These are phyloP conservation scores for Penicillium polonicum DNA, from an alignment of 2,329 filamentous ascomycete species.

Conservation along the genomic window DNA sequence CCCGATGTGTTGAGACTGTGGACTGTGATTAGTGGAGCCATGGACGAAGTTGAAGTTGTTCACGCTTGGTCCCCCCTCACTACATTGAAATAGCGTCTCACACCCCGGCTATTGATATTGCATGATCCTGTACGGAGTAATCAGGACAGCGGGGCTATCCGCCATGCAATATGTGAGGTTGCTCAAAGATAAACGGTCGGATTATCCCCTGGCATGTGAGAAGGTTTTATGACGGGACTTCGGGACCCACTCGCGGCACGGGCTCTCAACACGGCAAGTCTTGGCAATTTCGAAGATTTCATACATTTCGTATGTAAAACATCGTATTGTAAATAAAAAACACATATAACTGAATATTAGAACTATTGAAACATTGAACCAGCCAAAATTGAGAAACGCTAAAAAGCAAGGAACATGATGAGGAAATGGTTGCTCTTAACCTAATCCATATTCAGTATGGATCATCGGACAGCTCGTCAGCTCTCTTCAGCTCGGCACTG, in stretches of 20 bases:
- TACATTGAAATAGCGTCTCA: not conserved
- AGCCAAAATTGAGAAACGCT: not conserved
- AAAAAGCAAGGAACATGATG: not conserved
- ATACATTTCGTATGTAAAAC: not conserved
- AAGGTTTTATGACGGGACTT: not conserved
- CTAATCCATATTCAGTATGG: not conserved
- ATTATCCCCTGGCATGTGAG: not conserved
- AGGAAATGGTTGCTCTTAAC: not conserved
- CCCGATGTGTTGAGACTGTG: constrained; percentile 15
- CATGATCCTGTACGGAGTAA: not conserved
- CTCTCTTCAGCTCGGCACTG: constrained; percentile 11
- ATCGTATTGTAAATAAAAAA: not conserved
- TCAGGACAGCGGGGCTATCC: not conserved
- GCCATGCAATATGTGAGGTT: not conserved
- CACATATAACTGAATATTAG: not conserved
- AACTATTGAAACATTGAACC: not conserved
- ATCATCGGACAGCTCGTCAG: not conserved
- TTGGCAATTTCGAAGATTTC: not conserved
- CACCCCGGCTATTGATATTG: not conserved
- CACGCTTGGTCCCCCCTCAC: not conserved
- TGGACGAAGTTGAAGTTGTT: not conserved
- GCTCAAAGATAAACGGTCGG: not conserved
- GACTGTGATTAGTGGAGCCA: constrained; percentile 3
- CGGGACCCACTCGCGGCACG: not conserved
- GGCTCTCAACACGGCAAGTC: not conserved